Conservation (phyloP, 176 grass and related monocot genomes). For the Bromus sterilis region DNA sequence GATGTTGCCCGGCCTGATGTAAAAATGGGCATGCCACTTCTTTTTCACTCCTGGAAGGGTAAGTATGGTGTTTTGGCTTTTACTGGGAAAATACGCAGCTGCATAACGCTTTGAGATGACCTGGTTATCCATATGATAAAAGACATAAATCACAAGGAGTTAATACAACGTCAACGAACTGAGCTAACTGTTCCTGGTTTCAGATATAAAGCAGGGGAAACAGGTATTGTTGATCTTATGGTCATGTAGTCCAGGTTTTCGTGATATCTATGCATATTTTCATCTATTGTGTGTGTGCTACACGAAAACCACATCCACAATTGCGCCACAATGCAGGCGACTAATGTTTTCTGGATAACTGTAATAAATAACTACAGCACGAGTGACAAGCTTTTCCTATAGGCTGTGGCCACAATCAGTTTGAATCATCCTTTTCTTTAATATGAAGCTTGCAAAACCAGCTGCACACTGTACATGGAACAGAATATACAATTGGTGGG, state of each 20-base stretch:
- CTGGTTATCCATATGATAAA: background rate
- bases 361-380: background rate
- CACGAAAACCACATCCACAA: background rate
- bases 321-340: background rate
- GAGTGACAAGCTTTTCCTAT: background rate
- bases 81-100: background rate
- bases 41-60: background rate
- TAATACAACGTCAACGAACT: background rate
- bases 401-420: background rate
- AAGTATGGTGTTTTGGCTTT: background rate
- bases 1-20: background rate
- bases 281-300: background rate
- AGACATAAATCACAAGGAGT: background rate
- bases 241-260: too few species aligned
- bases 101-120: background rate
- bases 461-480: background rate
- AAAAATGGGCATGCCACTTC: background rate
- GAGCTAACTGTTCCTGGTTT: background rate
- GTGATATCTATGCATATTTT: too few species aligned
- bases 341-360: background rate
- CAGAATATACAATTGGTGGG: background rate
- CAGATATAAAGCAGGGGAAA: background rate
- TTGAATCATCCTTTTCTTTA: background rate
- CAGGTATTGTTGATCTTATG: background rate
- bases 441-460: background rate